Base-by-base conservation (phyloP, 2,329 filamentous ascomycete species). In the Beauveria rudraprayagi region DNA sequence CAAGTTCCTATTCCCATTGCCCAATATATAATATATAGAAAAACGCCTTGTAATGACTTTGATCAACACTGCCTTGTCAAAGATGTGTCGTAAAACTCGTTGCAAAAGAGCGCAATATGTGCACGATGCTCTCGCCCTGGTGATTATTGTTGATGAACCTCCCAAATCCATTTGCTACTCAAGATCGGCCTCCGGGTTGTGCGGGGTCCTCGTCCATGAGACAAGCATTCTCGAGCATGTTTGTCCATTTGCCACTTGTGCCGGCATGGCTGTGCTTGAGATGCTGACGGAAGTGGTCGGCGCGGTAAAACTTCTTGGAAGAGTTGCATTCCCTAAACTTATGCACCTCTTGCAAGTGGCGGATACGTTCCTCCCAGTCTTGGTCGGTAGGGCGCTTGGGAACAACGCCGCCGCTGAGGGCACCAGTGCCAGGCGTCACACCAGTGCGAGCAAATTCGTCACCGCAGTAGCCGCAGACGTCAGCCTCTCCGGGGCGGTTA, bases 271-370 rank as follows among this genome's bases (percentile, higher is more conserved):
- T 97, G 73, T 99, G 94, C 79, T 97, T 99, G 62, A 99, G 80
- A 75, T 99, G 94, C 75, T 99, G 94, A 63, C 94, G 87, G 80
- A 99, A 99, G 73, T 99, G 94, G 73, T 99, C 94, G 40, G 94
- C 94, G 43, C 94, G 85, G 78, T 90, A 99, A 74, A 99, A 99
- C 73, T 97, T 97, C 80, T 99, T 99, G 67, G 90, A 89, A 69
- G 94, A 92, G 73, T 99, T 99, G 82, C 94, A 99, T 76, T 97
- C 94, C 65, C 92, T 86, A 72, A 96, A 99, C 72, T 99, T 99
- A 79, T 99, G 94, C 65, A 92, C 84, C 68, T 90, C 88, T 70
- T 92, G 92, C 59, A 99, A 78, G 77, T 99, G 94, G 61, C 90
- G 88, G 59, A 92, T 86, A 62, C 94, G 87, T 63, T 85, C 81